Conservation (phyloP, 23 red algal genomes). For the Gracilaria vermiculophylla region DNA sequence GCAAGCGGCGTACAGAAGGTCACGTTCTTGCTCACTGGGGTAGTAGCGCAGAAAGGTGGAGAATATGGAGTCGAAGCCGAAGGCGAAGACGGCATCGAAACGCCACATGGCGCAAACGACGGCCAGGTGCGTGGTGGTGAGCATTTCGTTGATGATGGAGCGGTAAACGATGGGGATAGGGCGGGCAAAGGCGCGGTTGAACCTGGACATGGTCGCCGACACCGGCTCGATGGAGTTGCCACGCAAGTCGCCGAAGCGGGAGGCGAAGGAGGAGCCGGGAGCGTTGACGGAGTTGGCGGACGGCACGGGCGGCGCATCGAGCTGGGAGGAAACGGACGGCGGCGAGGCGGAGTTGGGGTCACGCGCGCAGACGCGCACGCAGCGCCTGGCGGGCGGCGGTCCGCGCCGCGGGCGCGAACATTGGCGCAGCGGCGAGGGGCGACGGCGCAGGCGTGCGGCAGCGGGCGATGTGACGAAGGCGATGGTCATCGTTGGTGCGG, state of each 20-base stretch:
- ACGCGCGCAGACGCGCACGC: neutral
- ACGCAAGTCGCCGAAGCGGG: constrained; percentile 35
- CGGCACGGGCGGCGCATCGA: neutral
- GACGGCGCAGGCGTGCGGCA: neutral
- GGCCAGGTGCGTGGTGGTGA: constrained; percentile 79
- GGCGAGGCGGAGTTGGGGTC: neutral
- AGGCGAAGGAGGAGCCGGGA: constrained; percentile 3
- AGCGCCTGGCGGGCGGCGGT: neutral
- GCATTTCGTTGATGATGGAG: constrained; percentile 72
- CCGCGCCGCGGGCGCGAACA: too few species aligned
- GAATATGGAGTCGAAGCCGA: constrained; percentile 72
- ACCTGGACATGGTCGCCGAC: constrained; percentile 56
- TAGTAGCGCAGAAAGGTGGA: constrained; percentile 71
- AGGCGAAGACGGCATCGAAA: constrained; percentile 85
- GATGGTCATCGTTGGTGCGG: neutral
- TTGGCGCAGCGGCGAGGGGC: neutral
- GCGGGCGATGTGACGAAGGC: constrained; percentile 7
- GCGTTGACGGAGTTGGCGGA: neutral
- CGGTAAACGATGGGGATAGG: constrained; percentile 85
- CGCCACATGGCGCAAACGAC: constrained; percentile 66
- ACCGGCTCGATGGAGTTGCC: constrained; percentile 64
- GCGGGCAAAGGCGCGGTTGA: constrained; percentile 59
- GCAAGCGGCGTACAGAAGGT: constrained; percentile 46
- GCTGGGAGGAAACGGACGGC: neutral
- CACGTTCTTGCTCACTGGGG: constrained; percentile 62